These are phyloP conservation scores for Trichopus zeylanicus DNA, from an alignment of 116 monocot genomes.

Conservation along the genomic window DNA sequence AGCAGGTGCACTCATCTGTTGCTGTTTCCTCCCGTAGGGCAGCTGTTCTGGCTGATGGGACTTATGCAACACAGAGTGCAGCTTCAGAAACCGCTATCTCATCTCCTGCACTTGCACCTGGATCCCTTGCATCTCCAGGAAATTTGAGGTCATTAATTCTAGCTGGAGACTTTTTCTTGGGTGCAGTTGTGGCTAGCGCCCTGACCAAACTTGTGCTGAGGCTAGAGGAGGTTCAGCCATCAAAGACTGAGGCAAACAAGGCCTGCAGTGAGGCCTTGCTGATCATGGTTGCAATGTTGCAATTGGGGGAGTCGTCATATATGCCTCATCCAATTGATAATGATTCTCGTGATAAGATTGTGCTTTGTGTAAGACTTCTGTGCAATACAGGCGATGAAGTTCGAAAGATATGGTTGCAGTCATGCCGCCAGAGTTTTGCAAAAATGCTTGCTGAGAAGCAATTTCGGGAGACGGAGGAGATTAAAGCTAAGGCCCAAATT, in stretches of 20 bases:
- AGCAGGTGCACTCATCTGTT: slow-evolving; percentile 19
- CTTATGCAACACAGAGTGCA: slow-evolving; percentile 44
- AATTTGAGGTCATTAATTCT: slow-evolving; percentile 37
- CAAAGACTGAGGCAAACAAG: slow-evolving; percentile 29
- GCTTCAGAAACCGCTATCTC: slow-evolving; percentile 29
- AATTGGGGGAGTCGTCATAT: slow-evolving; percentile 30
- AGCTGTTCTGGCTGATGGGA: slow-evolving; percentile 36
- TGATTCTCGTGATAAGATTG: slow-evolving; percentile 34
- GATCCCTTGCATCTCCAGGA: slow-evolving; percentile 15
- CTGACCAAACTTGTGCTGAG: slow-evolving; percentile 35
- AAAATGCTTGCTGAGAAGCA: slow-evolving; percentile 45
- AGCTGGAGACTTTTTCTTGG: slow-evolving; percentile 37
- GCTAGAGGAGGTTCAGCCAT: slow-evolving; percentile 38
- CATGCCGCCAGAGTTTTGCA: slow-evolving; percentile 33
- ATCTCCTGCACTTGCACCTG: slow-evolving; percentile 16
- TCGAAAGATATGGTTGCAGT: slow-evolving; percentile 36
- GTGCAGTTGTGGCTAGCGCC: slow-evolving; percentile 33
- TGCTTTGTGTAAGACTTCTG: slow-evolving; percentile 36
- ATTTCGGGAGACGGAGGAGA: slow-evolving; percentile 33
- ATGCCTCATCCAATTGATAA: slow-evolving; percentile 26
- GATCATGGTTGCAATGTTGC: slow-evolving; percentile 34
- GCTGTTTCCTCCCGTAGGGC: slow-evolving; percentile 31
- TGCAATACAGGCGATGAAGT: slow-evolving; percentile 40
- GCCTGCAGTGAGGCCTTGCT: slow-evolving; percentile 18
- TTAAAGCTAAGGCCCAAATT: slow-evolving; percentile 31